These are phyloP conservation scores for Stropharia rugosoannulata DNA, from an alignment of 768 basidiomycete species.

Conservation along the genomic window DNA sequence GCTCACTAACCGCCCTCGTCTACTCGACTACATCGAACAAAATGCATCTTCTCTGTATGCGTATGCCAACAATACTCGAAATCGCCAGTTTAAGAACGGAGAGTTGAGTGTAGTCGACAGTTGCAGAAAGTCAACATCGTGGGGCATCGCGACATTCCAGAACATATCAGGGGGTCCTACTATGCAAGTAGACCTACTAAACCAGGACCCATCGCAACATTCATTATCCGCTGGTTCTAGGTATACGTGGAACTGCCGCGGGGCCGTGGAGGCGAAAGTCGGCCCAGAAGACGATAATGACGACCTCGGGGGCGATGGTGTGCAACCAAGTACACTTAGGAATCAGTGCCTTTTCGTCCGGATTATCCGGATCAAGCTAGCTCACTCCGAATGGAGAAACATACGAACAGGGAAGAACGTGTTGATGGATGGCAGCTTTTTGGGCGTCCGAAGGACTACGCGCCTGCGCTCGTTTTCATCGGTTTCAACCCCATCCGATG, in stretches of 20 bases:
- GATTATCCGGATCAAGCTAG: neutral
- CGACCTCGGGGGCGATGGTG: constrained; percentile 1
- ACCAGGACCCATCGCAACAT: neutral
- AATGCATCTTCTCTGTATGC: too few relatives aligned
- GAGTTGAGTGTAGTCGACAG: constrained; percentile 25
- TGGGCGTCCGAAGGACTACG: too few relatives aligned
- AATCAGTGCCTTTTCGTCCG: constrained; percentile 13
- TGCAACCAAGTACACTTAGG: constrained; percentile 1
- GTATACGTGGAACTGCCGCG: neutral
- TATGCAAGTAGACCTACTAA: neutral
- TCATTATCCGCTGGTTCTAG: neutral
- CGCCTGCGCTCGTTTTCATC: too few relatives aligned
- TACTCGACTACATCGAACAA: too few relatives aligned
- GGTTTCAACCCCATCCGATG: too few relatives aligned
- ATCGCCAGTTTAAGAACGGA: constrained; percentile 15
- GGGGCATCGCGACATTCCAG: constrained; percentile 22
- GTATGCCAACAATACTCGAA: neutral
- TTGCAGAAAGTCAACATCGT: constrained; percentile 21
- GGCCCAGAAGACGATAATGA: constrained; percentile 10
- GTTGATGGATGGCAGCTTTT: neutral
- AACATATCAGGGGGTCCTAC: neutral
- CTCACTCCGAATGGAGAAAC: neutral
- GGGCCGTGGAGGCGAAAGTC: constrained; percentile 8
- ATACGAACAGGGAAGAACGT: neutral
- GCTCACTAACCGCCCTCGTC: too few relatives aligned